Evolutionary conservation across 2,329 filamentous ascomycete genomes (phyloP).

Genomic region (Dactylellina drechsleri): DNA sequence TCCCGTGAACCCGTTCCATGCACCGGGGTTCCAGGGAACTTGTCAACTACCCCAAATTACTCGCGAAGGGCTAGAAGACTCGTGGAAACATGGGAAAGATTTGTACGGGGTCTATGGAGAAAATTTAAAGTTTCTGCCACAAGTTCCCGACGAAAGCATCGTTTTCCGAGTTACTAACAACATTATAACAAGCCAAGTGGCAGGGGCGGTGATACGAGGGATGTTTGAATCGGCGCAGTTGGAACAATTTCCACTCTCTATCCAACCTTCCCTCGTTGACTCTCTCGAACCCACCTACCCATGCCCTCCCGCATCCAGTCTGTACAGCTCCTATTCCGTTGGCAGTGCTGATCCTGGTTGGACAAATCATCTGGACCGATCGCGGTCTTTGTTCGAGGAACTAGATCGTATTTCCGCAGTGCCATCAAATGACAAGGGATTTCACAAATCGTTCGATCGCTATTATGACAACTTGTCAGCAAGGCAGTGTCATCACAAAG

Average conservation of each 20-base stretch:
- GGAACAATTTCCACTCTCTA: conserved; percentile 63
- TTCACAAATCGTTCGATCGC: conserved; percentile 79
- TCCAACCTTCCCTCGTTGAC: conserved; percentile 71
- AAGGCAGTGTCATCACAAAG: conserved; percentile 77
- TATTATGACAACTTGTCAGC: conserved; percentile 87
- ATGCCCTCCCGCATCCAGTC: conserved; percentile 67
- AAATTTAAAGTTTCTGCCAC: conserved; percentile 74
- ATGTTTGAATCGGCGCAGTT: conserved; percentile 69
- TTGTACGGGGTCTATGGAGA: conserved; percentile 79
- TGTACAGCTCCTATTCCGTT: conserved; percentile 63
- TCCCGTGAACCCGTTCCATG: conserved; percentile 73
- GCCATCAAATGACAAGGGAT: conserved; percentile 67
- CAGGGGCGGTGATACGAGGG: conserved; percentile 76
- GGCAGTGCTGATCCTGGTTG: conserved; percentile 67
- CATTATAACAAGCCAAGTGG: conserved; percentile 82
- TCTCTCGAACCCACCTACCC: conserved; percentile 78
- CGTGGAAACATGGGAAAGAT: conserved; percentile 79
- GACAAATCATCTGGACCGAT: conserved; percentile 71
- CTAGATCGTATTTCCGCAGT: conserved; percentile 78
- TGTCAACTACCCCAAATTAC: conserved; percentile 88
- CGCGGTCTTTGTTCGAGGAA: conserved; percentile 67
- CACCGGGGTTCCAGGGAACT: conserved; percentile 74
- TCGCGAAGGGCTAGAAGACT: conserved; percentile 75
- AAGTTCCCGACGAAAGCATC: conserved; percentile 64
- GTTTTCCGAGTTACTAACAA: conserved; percentile 82